Evolutionary conservation across 1,139 yeast genomes (phyloP), one percentile per base, ranked within the genome.

Genomic region (Debaryomycetaceae sp.): DNA sequence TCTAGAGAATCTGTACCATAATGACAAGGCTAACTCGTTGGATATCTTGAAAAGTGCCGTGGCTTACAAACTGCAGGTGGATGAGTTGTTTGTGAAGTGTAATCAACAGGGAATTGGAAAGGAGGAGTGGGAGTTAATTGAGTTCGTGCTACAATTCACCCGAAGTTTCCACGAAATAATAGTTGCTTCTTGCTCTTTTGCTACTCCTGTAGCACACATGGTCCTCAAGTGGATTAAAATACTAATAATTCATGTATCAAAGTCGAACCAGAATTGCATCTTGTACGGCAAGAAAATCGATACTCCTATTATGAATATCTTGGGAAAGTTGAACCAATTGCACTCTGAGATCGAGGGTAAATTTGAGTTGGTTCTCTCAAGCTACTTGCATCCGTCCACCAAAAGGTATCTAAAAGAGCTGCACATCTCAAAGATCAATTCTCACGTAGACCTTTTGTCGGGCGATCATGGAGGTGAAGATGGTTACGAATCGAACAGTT

Each of bases 311-410:
- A 6, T 23, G 6, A 29, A 6, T 27, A 34, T 24, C 6, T 36
- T 29, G 33, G 13, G 6, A 20, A 42, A 37, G 38, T 36, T 44
- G 17, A 39, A 37, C 5, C 33, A 39, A 6, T 43, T 50, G 29
- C 63, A 58, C 45, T 34, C 40, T 13, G 46, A 47, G 11, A 42
- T 51, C 7, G 57, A 56, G 34, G 39, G 44, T 2, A 60, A 57
- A 39, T 48, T 58, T 6, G 58, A 55, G 37, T 43, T 63, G 24
- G 36, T 51, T 1, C 27, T 60, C 5, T 49, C 66, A 5, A 51
- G 60, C 22, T 64, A 63, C 47, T 50, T 64, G 36, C 64, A 62
- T 44, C 66, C 68, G 8, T 52, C 62, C 6, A 58, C 66, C 6
- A 57, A 60, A 41, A 53, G 63, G 41, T 62, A 52, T 40, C 49